A percentile compares a stretch with the other conserved stretches of the same genome.
These are phyloP conservation scores for Hypomontagnella submonticulosa DNA, from an alignment of 495 filamentous ascomycete genomes.

Conservation along the genomic window DNA sequence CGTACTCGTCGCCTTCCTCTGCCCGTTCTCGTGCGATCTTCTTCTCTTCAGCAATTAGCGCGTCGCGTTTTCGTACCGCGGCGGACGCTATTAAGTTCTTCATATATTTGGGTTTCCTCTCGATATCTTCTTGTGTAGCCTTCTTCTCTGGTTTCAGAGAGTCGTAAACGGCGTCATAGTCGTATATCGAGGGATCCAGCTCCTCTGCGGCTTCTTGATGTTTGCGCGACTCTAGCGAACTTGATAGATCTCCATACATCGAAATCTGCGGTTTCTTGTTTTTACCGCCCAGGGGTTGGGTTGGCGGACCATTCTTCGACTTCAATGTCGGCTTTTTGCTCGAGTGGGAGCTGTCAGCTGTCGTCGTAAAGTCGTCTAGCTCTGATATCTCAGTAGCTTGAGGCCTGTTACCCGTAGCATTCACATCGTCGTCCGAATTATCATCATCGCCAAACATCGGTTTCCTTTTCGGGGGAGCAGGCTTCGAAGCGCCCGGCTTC, in stretches of 20 bases:
- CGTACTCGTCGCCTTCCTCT: conserved; percentile 92
- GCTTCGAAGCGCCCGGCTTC: conserved; percentile 45
- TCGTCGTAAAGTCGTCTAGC: conserved; percentile 47
- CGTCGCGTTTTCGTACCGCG: conserved; percentile 87
- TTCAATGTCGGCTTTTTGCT: conserved; percentile 41
- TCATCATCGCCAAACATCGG: conserved; percentile 63
- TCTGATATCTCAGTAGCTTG: conserved; percentile 48
- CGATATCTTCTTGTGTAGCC: conserved; percentile 50
- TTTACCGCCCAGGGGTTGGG: conserved; percentile 48
- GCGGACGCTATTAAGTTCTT: conserved; percentile 79
- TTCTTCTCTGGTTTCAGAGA: conserved; percentile 64
- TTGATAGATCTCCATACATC: conserved; percentile 66
- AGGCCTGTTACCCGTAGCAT: conserved; percentile 27
- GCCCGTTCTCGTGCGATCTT: conserved; percentile 87
- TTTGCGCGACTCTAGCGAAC: conserved; percentile 63
- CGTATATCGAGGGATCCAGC: conserved; percentile 75
- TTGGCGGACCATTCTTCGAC: conserved; percentile 38
- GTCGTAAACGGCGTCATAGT: conserved; percentile 80
- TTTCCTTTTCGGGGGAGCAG: conserved; percentile 60
- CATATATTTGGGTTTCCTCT: conserved; percentile 85
- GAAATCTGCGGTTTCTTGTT: conserved; percentile 47
- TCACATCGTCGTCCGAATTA: conserved; percentile 58
- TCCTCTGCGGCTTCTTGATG: conserved; percentile 66
- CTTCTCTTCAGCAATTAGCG: conserved; percentile 87
- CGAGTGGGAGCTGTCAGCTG: conserved; percentile 15